Base-by-base conservation (phyloP, 192 early-diverging fungal species). In the Coemansia sp. region DNA sequence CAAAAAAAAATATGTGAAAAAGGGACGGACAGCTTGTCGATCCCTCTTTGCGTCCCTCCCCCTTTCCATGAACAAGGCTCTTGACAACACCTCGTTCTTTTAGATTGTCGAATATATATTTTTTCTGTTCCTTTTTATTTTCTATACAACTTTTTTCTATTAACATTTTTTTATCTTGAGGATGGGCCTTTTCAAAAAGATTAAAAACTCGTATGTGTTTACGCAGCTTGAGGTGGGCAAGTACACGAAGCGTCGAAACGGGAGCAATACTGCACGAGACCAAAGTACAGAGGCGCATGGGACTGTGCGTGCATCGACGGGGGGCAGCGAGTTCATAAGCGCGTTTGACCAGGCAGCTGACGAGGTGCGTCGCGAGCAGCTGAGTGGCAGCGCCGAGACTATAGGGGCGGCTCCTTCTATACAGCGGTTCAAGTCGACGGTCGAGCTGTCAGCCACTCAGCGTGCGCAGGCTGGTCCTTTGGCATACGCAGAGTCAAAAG, bases 191-290 rank as follows among this genome's bases (percentile, higher is more conserved):
- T 58, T 83, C 10, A 78, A 76, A 41, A 76, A 82, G 70, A 83
- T 86, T 46, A 82, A 83, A 71, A 69, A 72, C 61, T 83, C 80
- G 65, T 86, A 83, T 61, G 52, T 86, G 73, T 83, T 83, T 65
- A 86, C 85, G 31, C 85, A 86, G 34, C 33, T 82, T 46, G 85
- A 86, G 62, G 85, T 86, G 8, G 85, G 85, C 55, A 86, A 86
- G 75, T 86, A 86, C 73, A 86, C 85, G 50, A 80, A 80, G 69
- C 85, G 85, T 53, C 68, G 85, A n/a, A 38, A 60, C 31, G 46
- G 62, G 22, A 60, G 39, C 47, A 71, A 50, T 57, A 15, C 72
- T 1, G 46, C 64, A 15, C 44, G 66, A 15, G 57, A 58, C 27
- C 61, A 33, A 4, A 34, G 20, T 16, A 12, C 65, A 2, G 62